Percentiles rank a stretch among this genome's conserved stretches.
Evolutionary conservation across 441 rosid species (phyloP).

Genomic region (Metrosideros polymorpha): DNA sequence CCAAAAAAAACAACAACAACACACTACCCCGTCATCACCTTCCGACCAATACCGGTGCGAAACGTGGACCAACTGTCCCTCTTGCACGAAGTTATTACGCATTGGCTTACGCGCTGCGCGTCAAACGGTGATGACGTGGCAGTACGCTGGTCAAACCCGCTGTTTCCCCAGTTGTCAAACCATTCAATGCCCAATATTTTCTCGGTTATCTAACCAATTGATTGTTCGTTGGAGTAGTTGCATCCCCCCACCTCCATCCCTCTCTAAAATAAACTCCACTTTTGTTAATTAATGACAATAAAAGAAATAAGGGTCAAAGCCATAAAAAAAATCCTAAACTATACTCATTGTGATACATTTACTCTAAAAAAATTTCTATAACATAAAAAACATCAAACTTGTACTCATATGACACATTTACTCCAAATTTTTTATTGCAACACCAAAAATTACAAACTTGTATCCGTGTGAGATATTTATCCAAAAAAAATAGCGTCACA

Average conservation of each 20-base stretch:
- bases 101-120: neutral
- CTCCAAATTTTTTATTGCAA: too few species aligned
- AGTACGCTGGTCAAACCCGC: neutral
- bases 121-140: neutral
- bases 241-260: conserved; percentile 17
- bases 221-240: conserved; percentile 56
- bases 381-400: too few species aligned
- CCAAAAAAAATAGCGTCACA: too few species aligned
- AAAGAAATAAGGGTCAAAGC: too few species aligned
- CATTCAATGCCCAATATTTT: conserved; percentile 20
- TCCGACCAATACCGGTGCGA: neutral
- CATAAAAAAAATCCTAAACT: too few species aligned
- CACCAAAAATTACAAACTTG: too few species aligned
- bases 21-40: neutral
- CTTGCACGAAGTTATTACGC: neutral
- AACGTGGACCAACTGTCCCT: neutral
- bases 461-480: too few species aligned
- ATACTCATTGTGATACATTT: too few species aligned
- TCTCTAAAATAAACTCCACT: neutral
- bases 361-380: too few species aligned
- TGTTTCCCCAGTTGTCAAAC: conserved; percentile 16
- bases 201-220: conserved; percentile 22
- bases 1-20: neutral
- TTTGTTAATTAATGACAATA: neutral
- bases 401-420: too few species aligned